Evolutionary conservation across 305 asterid species (phyloP), one percentile per base, ranked within the genome.

Genomic region (Fraxinus nigra): DNA sequence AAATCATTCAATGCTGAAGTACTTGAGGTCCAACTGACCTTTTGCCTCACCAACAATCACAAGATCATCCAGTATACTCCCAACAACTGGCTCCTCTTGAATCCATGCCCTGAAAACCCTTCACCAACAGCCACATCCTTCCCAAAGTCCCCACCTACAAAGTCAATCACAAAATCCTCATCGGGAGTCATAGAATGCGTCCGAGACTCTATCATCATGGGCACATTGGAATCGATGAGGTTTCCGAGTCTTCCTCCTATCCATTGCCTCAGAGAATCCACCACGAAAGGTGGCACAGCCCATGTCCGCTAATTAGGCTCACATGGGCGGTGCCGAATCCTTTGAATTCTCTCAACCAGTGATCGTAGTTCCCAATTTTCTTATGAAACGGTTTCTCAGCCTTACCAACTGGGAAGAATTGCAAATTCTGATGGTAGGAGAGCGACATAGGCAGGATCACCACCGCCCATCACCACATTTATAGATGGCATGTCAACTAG

Each of bases 81-180:
- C 98, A 59, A 94, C 87, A 78, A 89, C 83, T 37, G 98, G 99
- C 72, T 91, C 95, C 99, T 94, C 91, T 94, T 94, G 75, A 96
- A 92, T 65, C 98, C 98, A 76, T 95, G 98, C 8, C 99, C 98
- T 0, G 98, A 95, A 78, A 95, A 93, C 4, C 98, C 98, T 11
- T 94, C 98, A 79, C 90, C 97, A 40, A 91, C 89, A 85, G 90
- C 92, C 51, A 86, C 92, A 43, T 89, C 89, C 72, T 90, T 82
- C 77, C 93, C 94, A 13, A 93, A 93, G 79, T 91, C 92, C 0
- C 94, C 99, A 56, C 93, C 97, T 85, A 93, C 28, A 43, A 92
- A 93, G 82, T 95, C 99, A 26, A 94, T 89, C 74, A 93, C 93
- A 75, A 78, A 93, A 51, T 96, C 99, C 86, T 90, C 97, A 54